These are phyloP conservation scores for Kwoniella mangroviensis DNA, from an alignment of 768 basidiomycete species.

Conservation along the genomic window DNA sequence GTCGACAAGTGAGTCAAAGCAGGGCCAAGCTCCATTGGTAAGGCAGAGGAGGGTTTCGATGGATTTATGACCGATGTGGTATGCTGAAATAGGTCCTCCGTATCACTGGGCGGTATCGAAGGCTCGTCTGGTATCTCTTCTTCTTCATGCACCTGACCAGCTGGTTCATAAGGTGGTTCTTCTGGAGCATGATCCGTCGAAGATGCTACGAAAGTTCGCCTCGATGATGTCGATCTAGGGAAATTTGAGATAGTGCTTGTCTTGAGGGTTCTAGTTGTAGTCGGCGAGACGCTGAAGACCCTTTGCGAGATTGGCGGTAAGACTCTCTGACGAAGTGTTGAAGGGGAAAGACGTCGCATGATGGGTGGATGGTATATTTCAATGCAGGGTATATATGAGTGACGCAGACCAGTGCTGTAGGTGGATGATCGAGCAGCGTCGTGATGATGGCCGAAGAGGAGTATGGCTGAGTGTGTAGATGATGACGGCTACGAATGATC, in stretches of 20 bases:
- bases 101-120: not conserved
- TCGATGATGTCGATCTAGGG: conserved; percentile 16
- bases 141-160: not conserved
- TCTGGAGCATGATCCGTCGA: conserved; percentile 6
- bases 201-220: conserved; percentile 21
- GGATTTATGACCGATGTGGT: conserved; percentile 17
- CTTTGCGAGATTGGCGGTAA: conserved; percentile 13
- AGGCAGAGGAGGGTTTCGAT: conserved; percentile 7
- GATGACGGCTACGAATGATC: not conserved
- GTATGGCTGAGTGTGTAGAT: not conserved
- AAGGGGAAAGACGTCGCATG: conserved; percentile 29
- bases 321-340: conserved; percentile 23
- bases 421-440: not conserved
- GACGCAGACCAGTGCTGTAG: not conserved
- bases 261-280: conserved; percentile 4
- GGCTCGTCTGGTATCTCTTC: conserved; percentile 10
- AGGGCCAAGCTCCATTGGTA: conserved; percentile 24
- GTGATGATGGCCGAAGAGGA: not conserved
- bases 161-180: not conserved
- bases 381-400: conserved; percentile 12
- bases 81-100: not conserved
- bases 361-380: not conserved
- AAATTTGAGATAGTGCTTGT: conserved; percentile 5
- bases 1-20: conserved; percentile 33
- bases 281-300: conserved; percentile 4